Percentiles rank a stretch among this genome's conserved stretches.
Conservation (phyloP, 2,329 filamentous ascomycete species). For the Cytospora paraplurivora region DNA sequence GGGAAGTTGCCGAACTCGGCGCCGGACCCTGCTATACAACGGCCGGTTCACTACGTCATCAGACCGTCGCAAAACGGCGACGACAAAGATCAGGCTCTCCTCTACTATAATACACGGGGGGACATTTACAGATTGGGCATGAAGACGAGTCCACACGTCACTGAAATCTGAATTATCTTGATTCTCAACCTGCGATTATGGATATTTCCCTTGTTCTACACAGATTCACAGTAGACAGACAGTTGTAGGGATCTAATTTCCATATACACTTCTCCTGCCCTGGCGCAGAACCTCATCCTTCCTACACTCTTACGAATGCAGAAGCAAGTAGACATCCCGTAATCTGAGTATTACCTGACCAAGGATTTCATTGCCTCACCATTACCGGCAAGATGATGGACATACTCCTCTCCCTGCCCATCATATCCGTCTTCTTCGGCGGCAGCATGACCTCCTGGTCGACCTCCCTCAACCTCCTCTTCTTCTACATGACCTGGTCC, state of each 20-base stretch:
- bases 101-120: neutral
- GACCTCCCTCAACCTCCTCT: conserved; percentile 80
- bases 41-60: conserved; percentile 16
- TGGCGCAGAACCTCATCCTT: neutral
- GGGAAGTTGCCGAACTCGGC: neutral
- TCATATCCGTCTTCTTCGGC: conserved; percentile 68
- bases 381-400: conserved; percentile 51
- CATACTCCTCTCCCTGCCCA: conserved; percentile 70
- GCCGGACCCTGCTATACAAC: neutral
- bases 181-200: neutral
- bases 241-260: too few relatives aligned
- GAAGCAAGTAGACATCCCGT: too few relatives aligned
- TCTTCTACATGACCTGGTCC: conserved; percentile 90
- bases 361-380: neutral
- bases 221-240: too few relatives aligned
- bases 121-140: neutral
- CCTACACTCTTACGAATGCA: too few relatives aligned
- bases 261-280: too few relatives aligned
- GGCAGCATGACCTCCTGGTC: conserved; percentile 67
- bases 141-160: neutral
- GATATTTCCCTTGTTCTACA: too few relatives aligned
- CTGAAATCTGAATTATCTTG: neutral
- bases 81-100: neutral
- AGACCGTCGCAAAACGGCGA: neutral
- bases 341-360: neutral